These are phyloP conservation scores for Didymellaceae sp. DNA, from an alignment of 2,329 filamentous ascomycete genomes.

Conservation along the genomic window DNA sequence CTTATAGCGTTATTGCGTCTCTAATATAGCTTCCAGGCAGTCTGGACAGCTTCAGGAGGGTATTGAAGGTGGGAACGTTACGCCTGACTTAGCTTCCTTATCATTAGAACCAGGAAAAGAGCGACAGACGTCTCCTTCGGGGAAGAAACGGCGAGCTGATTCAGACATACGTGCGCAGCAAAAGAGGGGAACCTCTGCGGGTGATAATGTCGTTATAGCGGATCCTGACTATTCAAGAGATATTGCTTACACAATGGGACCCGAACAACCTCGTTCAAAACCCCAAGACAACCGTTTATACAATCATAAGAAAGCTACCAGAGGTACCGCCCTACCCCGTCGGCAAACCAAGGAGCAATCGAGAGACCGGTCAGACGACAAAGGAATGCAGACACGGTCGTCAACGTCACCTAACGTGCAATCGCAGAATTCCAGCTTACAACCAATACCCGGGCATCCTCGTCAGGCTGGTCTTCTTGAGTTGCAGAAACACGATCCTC, in stretches of 20 bases:
- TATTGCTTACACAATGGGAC: slow-evolving; percentile 20
- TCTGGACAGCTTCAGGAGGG: slow-evolving; percentile 34
- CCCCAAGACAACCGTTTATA: slow-evolving; percentile 29
- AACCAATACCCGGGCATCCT: neutral
- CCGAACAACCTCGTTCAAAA: slow-evolving; percentile 27
- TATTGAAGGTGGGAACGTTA: slow-evolving; percentile 34
- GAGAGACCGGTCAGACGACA: neutral
- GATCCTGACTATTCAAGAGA: slow-evolving; percentile 38
- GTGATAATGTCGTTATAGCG: slow-evolving; percentile 20
- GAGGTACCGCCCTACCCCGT: slow-evolving; percentile 23
- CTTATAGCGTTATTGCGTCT: neutral
- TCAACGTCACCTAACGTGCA: neutral
- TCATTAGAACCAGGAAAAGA: slow-evolving; percentile 33
- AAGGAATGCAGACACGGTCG: neutral
- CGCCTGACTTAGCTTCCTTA: slow-evolving; percentile 34
- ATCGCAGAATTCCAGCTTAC: slow-evolving; percentile 1
- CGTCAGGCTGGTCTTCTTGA: slow-evolving; percentile 46
- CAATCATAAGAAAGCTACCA: slow-evolving; percentile 26
- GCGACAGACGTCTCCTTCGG: slow-evolving; percentile 31
- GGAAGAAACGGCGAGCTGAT: slow-evolving; percentile 41
- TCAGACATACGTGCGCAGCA: slow-evolving; percentile 32
- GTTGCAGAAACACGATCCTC: slow-evolving; percentile 35
- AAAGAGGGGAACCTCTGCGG: slow-evolving; percentile 32
- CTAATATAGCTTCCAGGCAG: slow-evolving; percentile 12
- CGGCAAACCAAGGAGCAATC: neutral